A percentile compares a stretch with the other conserved stretches of the same genome.
These are phyloP conservation scores for Chaetomium strumarium DNA, from an alignment of 2,329 filamentous ascomycete species.

Conservation along the genomic window DNA sequence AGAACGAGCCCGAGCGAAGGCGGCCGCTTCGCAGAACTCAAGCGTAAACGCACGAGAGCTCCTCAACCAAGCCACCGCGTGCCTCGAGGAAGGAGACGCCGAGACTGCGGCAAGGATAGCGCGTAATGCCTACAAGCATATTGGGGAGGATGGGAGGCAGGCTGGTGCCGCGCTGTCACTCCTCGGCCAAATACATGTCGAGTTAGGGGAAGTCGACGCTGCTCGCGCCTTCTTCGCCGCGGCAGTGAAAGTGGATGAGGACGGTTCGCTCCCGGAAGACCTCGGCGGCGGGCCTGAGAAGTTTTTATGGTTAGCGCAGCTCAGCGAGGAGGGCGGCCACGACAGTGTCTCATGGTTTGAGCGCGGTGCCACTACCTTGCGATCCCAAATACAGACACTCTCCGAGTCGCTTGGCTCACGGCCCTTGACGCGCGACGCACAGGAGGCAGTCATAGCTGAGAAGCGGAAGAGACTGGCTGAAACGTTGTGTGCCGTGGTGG, in stretches of 20 bases:
- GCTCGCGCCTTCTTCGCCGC: conserved; percentile 67
- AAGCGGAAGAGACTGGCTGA: conserved; percentile 79
- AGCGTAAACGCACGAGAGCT: conserved; percentile 26
- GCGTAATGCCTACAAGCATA: conserved; percentile 38
- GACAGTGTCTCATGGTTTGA: conserved; percentile 64
- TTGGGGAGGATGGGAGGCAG: conserved; percentile 43
- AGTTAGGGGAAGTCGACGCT: conserved; percentile 72
- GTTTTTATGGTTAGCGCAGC: conserved; percentile 88
- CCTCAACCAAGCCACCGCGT: conserved; percentile 29
- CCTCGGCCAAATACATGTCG: conserved; percentile 74
- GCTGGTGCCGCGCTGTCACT: conserved; percentile 62
- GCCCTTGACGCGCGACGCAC: conserved; percentile 26
- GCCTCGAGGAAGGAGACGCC: conserved; percentile 33
- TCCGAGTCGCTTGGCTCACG: conserved; percentile 39
- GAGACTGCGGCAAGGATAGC: conserved; percentile 30
- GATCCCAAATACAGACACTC: conserved; percentile 62
- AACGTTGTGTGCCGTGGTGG: conserved; percentile 87
- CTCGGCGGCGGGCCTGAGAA: conserved; percentile 84
- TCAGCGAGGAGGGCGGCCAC: conserved; percentile 64
- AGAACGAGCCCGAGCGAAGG: conserved; percentile 20
- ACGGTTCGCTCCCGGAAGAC: conserved; percentile 64
- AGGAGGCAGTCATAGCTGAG: conserved; percentile 36
- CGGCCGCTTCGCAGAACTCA: conserved; percentile 10
- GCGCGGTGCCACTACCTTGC: conserved; percentile 65
- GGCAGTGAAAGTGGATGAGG: conserved; percentile 69